Conservation (phyloP, 129 eudicot species). For the Pseudognaphalium luteoalbum region DNA sequence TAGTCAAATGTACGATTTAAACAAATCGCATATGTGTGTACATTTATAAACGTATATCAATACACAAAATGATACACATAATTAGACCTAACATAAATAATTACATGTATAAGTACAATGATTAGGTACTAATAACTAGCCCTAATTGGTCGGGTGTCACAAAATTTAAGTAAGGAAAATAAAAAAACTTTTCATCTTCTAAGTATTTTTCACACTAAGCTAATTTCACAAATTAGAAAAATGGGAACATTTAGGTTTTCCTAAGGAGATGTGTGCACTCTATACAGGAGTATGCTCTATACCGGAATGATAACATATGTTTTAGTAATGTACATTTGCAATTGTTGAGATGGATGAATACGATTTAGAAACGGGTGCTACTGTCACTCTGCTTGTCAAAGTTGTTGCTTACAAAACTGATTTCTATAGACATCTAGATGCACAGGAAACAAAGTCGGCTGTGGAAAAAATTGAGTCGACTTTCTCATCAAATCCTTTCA, state of each 20-base stretch:
- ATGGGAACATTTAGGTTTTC: slow-evolving; percentile 48
- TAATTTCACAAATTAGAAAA: slow-evolving; percentile 41
- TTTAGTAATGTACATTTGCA: slow-evolving; percentile 50
- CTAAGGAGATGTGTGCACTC: slow-evolving; percentile 65
- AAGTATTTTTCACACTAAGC: slow-evolving; percentile 73
- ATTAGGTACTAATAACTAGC: too few species aligned
- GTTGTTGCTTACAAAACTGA: slow-evolving; percentile 72
- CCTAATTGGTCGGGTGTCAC: too few species aligned
- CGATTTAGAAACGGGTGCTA: slow-evolving; percentile 51
- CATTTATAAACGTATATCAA: too few species aligned
- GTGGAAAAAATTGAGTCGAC: slow-evolving; percentile 49
- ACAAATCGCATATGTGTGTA: too few species aligned
- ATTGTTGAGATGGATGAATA: slow-evolving; percentile 58
- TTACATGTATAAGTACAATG: too few species aligned
- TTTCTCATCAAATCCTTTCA: slow-evolving; percentile 75
- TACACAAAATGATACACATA: too few species aligned
- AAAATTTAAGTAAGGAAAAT: too few species aligned
- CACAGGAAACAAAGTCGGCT: slow-evolving; percentile 42
- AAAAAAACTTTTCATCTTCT: too few species aligned
- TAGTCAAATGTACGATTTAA: too few species aligned
- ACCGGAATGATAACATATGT: slow-evolving; percentile 43
- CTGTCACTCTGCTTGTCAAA: slow-evolving; percentile 63
- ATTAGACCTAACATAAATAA: too few species aligned
- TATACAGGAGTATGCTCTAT: slow-evolving; percentile 39
- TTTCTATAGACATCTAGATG: too few species aligned